These are phyloP conservation scores for Talaromyces sp. DNA, from an alignment of 2,329 filamentous ascomycete genomes.

Conservation along the genomic window DNA sequence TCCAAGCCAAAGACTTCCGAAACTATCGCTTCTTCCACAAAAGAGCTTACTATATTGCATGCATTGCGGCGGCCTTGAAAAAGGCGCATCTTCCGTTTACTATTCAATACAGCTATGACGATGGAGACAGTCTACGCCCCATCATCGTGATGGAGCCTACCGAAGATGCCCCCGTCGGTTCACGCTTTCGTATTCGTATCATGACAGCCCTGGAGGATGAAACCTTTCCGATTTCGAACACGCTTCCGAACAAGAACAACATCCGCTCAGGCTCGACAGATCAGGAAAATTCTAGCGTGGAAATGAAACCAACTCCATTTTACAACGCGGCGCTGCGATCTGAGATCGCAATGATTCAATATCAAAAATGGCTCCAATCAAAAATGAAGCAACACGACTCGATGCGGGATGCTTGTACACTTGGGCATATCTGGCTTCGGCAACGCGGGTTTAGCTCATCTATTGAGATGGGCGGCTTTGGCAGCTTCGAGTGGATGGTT, in stretches of 20 bases:
- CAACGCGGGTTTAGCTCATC: slow-evolving; percentile 74
- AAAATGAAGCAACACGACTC: slow-evolving; percentile 63
- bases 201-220: slow-evolving; percentile 67
- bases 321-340: slow-evolving; percentile 84
- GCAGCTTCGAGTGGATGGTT: slow-evolving; percentile 85
- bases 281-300: slow-evolving; percentile 23
- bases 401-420: slow-evolving; percentile 76
- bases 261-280: slow-evolving; percentile 49
- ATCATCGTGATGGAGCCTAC: slow-evolving; percentile 48
- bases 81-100: slow-evolving; percentile 52
- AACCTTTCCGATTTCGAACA: slow-evolving; percentile 66
- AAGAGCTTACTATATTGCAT: slow-evolving; percentile 83
- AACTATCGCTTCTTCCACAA: slow-evolving; percentile 95
- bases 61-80: slow-evolving; percentile 67
- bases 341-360: slow-evolving; percentile 67
- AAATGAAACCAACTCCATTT: slow-evolving; percentile 63
- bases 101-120: slow-evolving; percentile 59
- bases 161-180: slow-evolving; percentile 30
- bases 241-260: slow-evolving; percentile 64
- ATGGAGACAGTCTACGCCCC: slow-evolving; percentile 73
- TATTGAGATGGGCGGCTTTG: slow-evolving; percentile 76
- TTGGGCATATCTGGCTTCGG: slow-evolving; percentile 83
- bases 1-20: slow-evolving; percentile 92
- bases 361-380: slow-evolving; percentile 70
- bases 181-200: slow-evolving; percentile 62